These are phyloP conservation scores for Talinum fruticosum DNA, from an alignment of 148 eudicot genomes.

Conservation along the genomic window DNA sequence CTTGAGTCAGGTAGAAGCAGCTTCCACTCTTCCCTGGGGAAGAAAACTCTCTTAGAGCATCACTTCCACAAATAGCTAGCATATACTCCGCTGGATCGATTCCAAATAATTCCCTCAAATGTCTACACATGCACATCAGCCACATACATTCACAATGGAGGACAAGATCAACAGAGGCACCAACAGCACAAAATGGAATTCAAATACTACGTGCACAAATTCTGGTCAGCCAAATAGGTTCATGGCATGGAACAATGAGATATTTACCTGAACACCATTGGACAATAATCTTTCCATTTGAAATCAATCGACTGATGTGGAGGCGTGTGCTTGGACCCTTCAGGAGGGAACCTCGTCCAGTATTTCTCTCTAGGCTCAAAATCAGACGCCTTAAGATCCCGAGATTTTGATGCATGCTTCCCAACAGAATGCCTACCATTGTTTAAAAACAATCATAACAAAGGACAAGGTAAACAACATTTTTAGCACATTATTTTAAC, in stretches of 20 bases:
- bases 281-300: conserved; percentile 83
- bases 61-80: conserved; percentile 85
- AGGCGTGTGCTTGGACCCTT: conserved; percentile 73
- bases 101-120: conserved; percentile 64
- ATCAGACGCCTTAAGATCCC: conserved; percentile 45
- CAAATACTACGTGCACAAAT: conserved; percentile 4
- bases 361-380: conserved; percentile 59
- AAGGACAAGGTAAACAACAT: background rate
- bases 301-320: conserved; percentile 80
- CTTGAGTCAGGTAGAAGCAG: conserved; percentile 77
- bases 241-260: background rate
- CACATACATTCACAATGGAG: conserved; percentile 1
- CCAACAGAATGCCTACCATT: conserved; percentile 59
- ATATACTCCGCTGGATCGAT: conserved; percentile 87
- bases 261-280: conserved; percentile 68
- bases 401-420: conserved; percentile 58
- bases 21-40: conserved; percentile 94
- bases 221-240: background rate
- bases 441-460: conserved; percentile 1
- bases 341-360: conserved; percentile 64
- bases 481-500: background rate
- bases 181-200: background rate
- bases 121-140: conserved; percentile 32
- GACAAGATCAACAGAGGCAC: conserved; percentile 10
- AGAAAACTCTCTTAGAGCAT: conserved; percentile 76